Evolutionary conservation across 208 protist species (phyloP), one percentile per base, ranked within the genome.

Genomic region (Leishmania martiniquensis): DNA sequence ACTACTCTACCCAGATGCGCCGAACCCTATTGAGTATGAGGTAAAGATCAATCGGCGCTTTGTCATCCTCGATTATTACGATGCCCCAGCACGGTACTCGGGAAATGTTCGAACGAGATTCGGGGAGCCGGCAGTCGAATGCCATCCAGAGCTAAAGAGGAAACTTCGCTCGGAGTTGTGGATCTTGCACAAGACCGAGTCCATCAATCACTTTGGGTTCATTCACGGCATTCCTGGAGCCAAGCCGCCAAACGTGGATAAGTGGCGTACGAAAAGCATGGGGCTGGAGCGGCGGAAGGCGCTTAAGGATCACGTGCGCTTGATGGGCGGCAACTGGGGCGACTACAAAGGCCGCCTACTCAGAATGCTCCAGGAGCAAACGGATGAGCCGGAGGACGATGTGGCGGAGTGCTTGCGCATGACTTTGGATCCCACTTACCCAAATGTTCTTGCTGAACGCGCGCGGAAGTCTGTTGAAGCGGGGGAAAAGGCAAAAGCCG

Each of bases 61-160:
- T 85, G 87, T 98, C 22, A 68, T 98, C n/a, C 75, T 98, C n/a
- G 95, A 98, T 73, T 98, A 98, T 68, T 98, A 95, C 71, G 95
- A 98, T 76, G 49, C 90, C 22, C 87, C 89, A 4, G 77, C 96
- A n/a, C 82, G 83, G 15, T 87, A 74, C 65, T 85, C 73, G 4
- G 85, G 80, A 13, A 80, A 79, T 17, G 77, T 90, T 66, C 72
- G 76, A 3, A 81, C 71, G 4, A 78, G 77, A 45, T 81, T 85
- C 72, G 29, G 72, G 6, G 80, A 84, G 25, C 80, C 86, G 25
- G 73, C 75, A 0, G 62, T 80, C 22, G 77, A 78, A 37, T 78
- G 81, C 54, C 76, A 81, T 9, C 73, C 81, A 0, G 71, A 77
- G 17, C 49, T 83, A 51, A 81, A 78, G 39, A 67, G n/a, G 25